phyloP scores from a whole-genome alignment of 768 basidiomycete genomes.

The Trametes elegans region DNA sequence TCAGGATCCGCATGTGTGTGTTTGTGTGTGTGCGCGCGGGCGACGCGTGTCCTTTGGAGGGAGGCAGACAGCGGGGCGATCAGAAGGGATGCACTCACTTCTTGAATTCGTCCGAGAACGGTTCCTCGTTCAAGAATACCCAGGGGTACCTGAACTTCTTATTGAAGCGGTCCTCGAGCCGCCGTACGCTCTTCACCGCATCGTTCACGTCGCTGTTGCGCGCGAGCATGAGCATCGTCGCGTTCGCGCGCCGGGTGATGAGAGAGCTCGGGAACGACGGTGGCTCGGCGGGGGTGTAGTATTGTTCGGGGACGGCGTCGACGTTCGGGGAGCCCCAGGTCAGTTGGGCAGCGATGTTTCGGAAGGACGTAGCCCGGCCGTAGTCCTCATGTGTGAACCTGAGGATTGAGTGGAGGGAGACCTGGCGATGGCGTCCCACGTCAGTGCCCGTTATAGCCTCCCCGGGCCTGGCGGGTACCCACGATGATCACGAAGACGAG shows the following conservation, averaged over 20 bases:
- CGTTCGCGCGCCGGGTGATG: slow-evolving; percentile 29
- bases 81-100: slow-evolving; percentile 36
- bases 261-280: background rate
- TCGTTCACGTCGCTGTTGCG: slow-evolving; percentile 63
- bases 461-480: slow-evolving; percentile 10
- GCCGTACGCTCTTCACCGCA: slow-evolving; percentile 61
- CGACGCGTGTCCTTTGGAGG: no score
- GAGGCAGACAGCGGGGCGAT: no score
- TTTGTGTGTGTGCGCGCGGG: no score
- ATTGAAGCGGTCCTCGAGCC: slow-evolving; percentile 90
- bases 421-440: slow-evolving; percentile 19
- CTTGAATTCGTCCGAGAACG: slow-evolving; percentile 76
- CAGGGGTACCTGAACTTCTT: slow-evolving; percentile 77
- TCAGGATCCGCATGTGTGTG: no score
- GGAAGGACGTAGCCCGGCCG: slow-evolving; percentile 55
- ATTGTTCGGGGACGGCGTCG: background rate
- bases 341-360: slow-evolving; percentile 33
- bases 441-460: background rate
- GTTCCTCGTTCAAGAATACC: slow-evolving; percentile 85
- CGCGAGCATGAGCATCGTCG: slow-evolving; percentile 49
- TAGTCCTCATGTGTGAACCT: slow-evolving; percentile 66
- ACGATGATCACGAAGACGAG: slow-evolving; percentile 32
- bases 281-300: background rate
- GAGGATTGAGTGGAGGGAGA: slow-evolving; percentile 55
- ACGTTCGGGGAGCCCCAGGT: slow-evolving; percentile 19